Evolutionary conservation across 1,284 basidiomycete genomes (phyloP).

Genomic region (Malassezia equina): DNA sequence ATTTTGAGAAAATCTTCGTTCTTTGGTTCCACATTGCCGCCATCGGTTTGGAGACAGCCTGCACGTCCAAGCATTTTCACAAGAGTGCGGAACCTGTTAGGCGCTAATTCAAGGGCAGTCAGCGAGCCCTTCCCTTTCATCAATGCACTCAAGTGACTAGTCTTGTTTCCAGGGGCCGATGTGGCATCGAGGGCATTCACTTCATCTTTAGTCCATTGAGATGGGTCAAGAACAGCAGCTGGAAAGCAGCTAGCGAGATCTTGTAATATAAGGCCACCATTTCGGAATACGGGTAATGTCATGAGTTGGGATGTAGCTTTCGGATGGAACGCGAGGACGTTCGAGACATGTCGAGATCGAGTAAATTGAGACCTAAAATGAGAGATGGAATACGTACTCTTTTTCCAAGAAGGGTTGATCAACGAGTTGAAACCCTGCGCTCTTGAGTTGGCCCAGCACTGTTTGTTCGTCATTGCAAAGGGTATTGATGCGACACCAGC

Average conservation of each 20-base stretch:
- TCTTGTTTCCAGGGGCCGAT: slow-evolving; percentile 96
- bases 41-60: slow-evolving; percentile 6
- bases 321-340: slow-evolving; percentile 68
- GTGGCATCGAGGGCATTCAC: slow-evolving; percentile 75
- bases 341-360: slow-evolving; percentile 58
- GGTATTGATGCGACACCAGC: slow-evolving; percentile 41
- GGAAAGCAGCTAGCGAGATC: slow-evolving; percentile 98
- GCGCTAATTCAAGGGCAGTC: slow-evolving; percentile 33
- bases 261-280: slow-evolving; percentile 79
- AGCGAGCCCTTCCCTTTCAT: slow-evolving; percentile 20
- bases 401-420: slow-evolving; percentile 21
- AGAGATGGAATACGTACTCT: slow-evolving; percentile 37
- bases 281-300: slow-evolving; percentile 53
- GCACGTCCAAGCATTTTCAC: slow-evolving; percentile 17
- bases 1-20: slow-evolving; percentile 33
- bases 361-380: slow-evolving; percentile 36
- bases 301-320: slow-evolving; percentile 31
- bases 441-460: slow-evolving; percentile 56
- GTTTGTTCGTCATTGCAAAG: slow-evolving; percentile 42
- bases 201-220: background rate
- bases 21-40: slow-evolving; percentile 24
- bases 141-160: slow-evolving; percentile 77
- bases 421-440: slow-evolving; percentile 25
- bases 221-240: slow-evolving; percentile 57
- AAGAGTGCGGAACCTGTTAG: slow-evolving; percentile 21